Evolutionary conservation across 208 protist genomes (phyloP).

Genomic region (Lotmaria passim): DNA sequence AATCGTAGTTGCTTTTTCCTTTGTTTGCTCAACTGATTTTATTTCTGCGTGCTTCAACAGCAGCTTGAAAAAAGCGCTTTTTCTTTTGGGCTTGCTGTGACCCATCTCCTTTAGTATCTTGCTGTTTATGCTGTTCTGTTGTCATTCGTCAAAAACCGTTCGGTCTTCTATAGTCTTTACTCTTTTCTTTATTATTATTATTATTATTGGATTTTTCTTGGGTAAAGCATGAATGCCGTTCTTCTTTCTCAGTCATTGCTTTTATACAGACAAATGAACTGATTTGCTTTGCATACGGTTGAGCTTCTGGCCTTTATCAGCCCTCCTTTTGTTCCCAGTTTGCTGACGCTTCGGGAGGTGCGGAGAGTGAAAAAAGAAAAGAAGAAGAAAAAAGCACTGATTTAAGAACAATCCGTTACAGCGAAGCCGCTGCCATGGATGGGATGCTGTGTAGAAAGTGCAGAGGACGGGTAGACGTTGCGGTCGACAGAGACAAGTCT

Average conservation of each 20-base stretch:
- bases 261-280: neutral
- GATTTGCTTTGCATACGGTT: neutral
- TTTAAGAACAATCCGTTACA: neutral
- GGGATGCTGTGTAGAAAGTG: neutral
- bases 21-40: neutral
- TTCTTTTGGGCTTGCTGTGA: too few relatives aligned
- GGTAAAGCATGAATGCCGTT: neutral
- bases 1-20: neutral
- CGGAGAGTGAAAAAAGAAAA: neutral
- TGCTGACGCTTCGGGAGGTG: neutral
- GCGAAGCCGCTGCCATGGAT: neutral
- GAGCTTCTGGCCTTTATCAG: constrained; percentile 17
- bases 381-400: neutral
- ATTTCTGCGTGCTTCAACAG: neutral
- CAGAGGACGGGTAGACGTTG: neutral
- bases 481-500: constrained; percentile 8
- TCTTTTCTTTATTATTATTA: neutral
- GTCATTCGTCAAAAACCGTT: too few relatives aligned
- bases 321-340: neutral
- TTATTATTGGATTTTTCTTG: neutral
- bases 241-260: too few relatives aligned
- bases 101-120: too few relatives aligned
- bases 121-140: too few relatives aligned
- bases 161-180: neutral
- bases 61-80: too few relatives aligned